These are phyloP conservation scores for Yarrowia hollandica DNA, from an alignment of 805 yeast species.

Conservation along the genomic window DNA sequence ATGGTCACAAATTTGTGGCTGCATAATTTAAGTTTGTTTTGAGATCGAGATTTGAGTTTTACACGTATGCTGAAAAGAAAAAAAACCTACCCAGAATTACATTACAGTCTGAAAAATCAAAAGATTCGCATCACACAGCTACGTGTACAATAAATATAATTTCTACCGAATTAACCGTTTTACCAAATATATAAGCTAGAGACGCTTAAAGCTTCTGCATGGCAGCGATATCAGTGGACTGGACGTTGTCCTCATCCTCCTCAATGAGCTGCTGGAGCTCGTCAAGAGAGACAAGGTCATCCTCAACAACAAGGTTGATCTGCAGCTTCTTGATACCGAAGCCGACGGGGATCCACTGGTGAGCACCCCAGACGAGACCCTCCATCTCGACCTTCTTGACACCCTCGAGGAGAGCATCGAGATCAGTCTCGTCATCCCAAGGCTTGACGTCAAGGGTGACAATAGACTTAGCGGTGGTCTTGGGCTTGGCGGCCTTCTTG, in stretches of 20 bases:
- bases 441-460: slow-evolving; percentile 98
- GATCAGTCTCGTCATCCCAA: slow-evolving; percentile 99
- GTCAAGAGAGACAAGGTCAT: slow-evolving; percentile 89
- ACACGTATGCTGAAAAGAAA: neutral
- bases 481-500: slow-evolving; percentile 95
- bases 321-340: slow-evolving; percentile 99
- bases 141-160: neutral
- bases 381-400: slow-evolving; percentile 85
- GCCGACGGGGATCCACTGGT: slow-evolving; percentile 94
- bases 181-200: slow-evolving; percentile 25
- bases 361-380: slow-evolving; percentile 98
- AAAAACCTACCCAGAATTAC: neutral
- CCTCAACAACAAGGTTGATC: slow-evolving; percentile 97
- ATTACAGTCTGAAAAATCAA: too few species aligned
- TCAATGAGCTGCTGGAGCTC: slow-evolving; percentile 72
- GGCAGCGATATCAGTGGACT: slow-evolving; percentile 98
- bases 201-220: slow-evolving; percentile 85
- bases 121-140: too few species aligned
- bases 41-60: neutral
- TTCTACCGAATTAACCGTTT: slow-evolving; percentile 29
- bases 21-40: neutral
- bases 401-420: slow-evolving; percentile 81
- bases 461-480: slow-evolving; percentile 97
- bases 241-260: slow-evolving; percentile 98
- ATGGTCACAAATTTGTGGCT: too few species aligned